A percentile compares a stretch with the other conserved stretches of the same genome.
Evolutionary conservation across 2,329 filamentous ascomycete species (phyloP).

Genomic region (Sporothrix inflata): DNA sequence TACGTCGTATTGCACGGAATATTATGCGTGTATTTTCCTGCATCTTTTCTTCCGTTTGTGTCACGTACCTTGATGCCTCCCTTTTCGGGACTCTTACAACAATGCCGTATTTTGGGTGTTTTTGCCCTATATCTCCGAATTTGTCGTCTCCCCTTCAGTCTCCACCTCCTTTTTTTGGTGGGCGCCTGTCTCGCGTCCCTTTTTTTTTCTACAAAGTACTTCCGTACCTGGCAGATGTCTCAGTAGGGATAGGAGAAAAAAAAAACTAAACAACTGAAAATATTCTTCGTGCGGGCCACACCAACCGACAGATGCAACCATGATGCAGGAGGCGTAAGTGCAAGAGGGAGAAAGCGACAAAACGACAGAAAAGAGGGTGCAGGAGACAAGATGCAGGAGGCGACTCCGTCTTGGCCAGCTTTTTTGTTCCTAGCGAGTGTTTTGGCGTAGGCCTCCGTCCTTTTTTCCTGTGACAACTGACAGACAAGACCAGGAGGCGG

Average conservation of each 20-base stretch:
- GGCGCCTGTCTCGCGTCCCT: conserved; percentile 1
- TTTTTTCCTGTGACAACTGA: conserved; percentile 12
- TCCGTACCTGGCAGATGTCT: conserved; percentile 20
- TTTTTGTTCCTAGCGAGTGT: background rate
- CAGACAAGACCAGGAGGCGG: background rate
- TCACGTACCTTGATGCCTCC: background rate
- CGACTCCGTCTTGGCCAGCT: background rate
- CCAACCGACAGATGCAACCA: conserved; percentile 15
- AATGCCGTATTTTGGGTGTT: background rate
- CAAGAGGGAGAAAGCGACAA: background rate
- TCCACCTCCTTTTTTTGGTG: background rate
- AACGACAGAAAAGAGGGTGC: background rate
- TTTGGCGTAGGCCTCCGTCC: background rate
- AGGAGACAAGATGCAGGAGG: conserved; percentile 7
- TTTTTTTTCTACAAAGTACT: conserved; percentile 19
- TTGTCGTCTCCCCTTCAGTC: background rate
- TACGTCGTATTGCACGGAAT: background rate
- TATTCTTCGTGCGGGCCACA: conserved; percentile 3
- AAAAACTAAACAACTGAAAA: background rate
- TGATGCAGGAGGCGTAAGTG: conserved; percentile 14
- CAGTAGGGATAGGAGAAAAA: conserved; percentile 10
- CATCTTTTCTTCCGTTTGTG: background rate
- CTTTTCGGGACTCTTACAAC: background rate
- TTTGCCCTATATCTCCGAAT: conserved; percentile 7
- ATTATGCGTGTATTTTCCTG: conserved; percentile 3